Evolutionary conservation across 2,329 filamentous ascomycete genomes (phyloP), one percentile per base, ranked within the genome.

Genomic region (Fusarium graminum): DNA sequence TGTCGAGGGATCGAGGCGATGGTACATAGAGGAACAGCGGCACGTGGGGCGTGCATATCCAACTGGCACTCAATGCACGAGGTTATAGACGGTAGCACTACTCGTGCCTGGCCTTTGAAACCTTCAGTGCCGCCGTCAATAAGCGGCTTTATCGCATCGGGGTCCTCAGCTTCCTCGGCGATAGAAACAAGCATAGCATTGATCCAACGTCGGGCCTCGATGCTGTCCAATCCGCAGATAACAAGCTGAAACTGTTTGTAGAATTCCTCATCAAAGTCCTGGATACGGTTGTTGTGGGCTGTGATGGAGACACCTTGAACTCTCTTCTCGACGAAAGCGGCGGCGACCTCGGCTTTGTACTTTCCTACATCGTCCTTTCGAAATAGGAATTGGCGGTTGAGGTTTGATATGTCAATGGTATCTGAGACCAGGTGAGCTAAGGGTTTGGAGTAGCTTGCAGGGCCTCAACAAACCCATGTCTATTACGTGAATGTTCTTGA

Each of bases 61-160:
- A 99, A 88, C 75, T 99, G 95, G 75, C 95, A 99, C 81, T 99
- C 95, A 74, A 99, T 96, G 77, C 95, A 99, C 22, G 93, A 97
- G 17, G 94, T 96, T 74, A 99, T 87, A 6, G 92, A 94, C 0
- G 95, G 95, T 22, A 98, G 83, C 59, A 99, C 91, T 59, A 99
- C 94, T 73, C 94, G 88, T 2, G 94, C 91, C 77, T 99, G 96
- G 50, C 95, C 95, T 80, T 98, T 99, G 87, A 99, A 98, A 47
- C 94, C 93, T 83, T 99, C 95, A 14, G 95, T 99, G 65, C 95
- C 95, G 53, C 95, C 96, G 78, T 99, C 95, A 65, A 99, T 93
- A 59, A 99, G 83, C 7, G 96, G 95, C 80, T 97, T 99, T 69
- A 97, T 82, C 49, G 88, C 92, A 74, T 98, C 94, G 11, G 90